Conservation (phyloP, 305 asterid genomes). For the Lippia alba region DNA sequence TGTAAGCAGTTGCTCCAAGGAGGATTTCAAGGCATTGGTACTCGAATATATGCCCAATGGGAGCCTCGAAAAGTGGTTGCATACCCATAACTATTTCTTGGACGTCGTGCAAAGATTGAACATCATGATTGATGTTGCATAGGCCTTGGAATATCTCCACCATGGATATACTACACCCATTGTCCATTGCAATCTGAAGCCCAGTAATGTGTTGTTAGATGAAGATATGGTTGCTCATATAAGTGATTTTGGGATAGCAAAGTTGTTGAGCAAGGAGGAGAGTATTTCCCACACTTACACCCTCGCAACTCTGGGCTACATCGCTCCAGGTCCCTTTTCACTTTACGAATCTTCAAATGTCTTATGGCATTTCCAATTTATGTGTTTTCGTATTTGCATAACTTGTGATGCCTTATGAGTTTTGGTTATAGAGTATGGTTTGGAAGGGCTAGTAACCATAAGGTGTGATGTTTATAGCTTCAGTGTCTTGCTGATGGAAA, state of each 20-base stretch:
- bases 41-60: conserved; percentile 30
- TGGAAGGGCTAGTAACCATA: conserved; percentile 30
- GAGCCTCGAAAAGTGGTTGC: conserved; percentile 36
- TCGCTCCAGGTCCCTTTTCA: conserved; percentile 40
- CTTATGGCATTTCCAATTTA: too few species aligned
- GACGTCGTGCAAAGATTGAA: conserved; percentile 29
- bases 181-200: conserved; percentile 45
- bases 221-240: conserved; percentile 38
- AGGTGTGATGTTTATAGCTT: conserved; percentile 30
- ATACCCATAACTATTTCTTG: conserved; percentile 15
- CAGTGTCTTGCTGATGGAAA: conserved; percentile 15
- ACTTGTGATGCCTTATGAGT: neutral
- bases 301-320: conserved; percentile 37
- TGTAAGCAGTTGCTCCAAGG: neutral
- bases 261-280: conserved; percentile 28
- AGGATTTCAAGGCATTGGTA: neutral
- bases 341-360: too few species aligned
- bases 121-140: conserved; percentile 41
- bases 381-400: too few species aligned
- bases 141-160: conserved; percentile 45
- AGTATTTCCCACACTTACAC: conserved; percentile 30
- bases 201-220: conserved; percentile 39
- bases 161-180: conserved; percentile 33
- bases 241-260: conserved; percentile 47
- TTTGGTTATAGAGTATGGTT: conserved; percentile 34